Evolutionary conservation across 805 yeast species (phyloP), one percentile per base, ranked within the genome.

Genomic region (Suhomyces emberorum): DNA sequence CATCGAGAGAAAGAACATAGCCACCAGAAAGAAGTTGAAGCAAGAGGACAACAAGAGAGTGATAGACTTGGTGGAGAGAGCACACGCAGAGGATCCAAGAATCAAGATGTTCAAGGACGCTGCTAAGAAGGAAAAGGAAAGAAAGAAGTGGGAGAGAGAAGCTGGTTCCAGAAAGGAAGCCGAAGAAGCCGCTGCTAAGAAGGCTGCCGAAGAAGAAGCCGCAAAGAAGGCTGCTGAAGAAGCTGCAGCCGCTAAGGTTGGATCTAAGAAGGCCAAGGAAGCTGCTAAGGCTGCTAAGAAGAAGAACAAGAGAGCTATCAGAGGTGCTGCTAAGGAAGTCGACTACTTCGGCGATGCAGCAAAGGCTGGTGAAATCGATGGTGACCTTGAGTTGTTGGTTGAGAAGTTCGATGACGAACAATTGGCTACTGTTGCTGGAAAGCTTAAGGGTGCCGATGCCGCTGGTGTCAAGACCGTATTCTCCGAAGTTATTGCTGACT

Each of bases 111-210:
- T 89, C 81, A 91, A 89, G 73, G 95, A 91, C 50, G 85, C 79
- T 35, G 98, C 89, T 66, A 87, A 86, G 79, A 82, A 82, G 63
- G 98, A 86, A 63, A 91, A 91, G 76, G 98, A 86, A 59, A 80
- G 79, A 65, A 79, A 74, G 75, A 93, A 91, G 70, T 91, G 98
- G 98, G 98, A 93, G 66, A 85, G 82, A 64, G 98, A 89, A 65
- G 96, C 98, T 37, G 98, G 96, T 52, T 80, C 95, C 21, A 85
- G 98, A 74, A 82, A 88, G 61, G 98, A 95, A 47, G 96, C 96
- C 44, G 98, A 88, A 65, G 84, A 76, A 58, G 95, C 91, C 34
- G 82, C 84, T 61, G 80, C 79, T 40, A 83, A 82, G 68, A 83
- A 81, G 59, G 96, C 85, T 52, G 95, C 84, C 35, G 98, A 85